Evolutionary conservation across 108 stramenopile genomes (phyloP).

Genomic region (Asterionellopsis glacialis): DNA sequence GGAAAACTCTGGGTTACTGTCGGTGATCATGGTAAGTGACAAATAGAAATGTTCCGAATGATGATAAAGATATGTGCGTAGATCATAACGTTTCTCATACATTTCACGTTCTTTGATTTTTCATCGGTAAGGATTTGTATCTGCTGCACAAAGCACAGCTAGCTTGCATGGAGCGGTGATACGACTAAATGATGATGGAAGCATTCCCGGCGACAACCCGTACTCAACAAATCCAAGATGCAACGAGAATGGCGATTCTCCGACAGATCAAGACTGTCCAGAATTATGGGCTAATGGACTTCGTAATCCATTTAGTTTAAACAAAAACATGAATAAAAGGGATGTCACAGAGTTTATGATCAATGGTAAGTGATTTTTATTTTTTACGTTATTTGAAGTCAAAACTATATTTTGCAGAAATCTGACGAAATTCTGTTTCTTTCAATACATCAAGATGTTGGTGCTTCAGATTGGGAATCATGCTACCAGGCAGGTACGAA

Average conservation of each 20-base stretch:
- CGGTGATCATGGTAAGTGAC: constrained; percentile 16
- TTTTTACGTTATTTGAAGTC: too few relatives aligned
- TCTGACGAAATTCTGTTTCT: too few relatives aligned
- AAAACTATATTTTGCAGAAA: too few relatives aligned
- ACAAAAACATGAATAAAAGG: constrained; percentile 7
- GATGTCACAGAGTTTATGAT: constrained; percentile 12
- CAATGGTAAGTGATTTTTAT: not conserved
- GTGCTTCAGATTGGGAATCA: constrained; percentile 24
- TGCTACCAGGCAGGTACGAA: constrained; percentile 10
- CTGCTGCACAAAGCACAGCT: constrained; percentile 3
- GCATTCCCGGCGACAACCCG: constrained; percentile 27
- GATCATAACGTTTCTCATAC: too few relatives aligned
- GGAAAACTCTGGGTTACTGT: constrained; percentile 20
- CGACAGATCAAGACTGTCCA: constrained; percentile 6
- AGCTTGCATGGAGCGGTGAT: constrained; percentile 15
- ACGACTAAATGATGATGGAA: constrained; percentile 23
- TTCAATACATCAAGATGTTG: constrained; percentile 10
- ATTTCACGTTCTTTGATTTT: too few relatives aligned
- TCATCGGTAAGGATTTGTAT: too few relatives aligned
- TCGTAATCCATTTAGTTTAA: constrained; percentile 29
- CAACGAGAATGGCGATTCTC: not conserved
- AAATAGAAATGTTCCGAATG: too few relatives aligned
- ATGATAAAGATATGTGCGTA: too few relatives aligned
- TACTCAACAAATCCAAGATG: constrained; percentile 5
- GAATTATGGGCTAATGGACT: constrained; percentile 20